A percentile compares a stretch with the other conserved stretches of the same genome.
Evolutionary conservation across 768 basidiomycete genomes (phyloP).

Genomic region (Sarcodon sp.): DNA sequence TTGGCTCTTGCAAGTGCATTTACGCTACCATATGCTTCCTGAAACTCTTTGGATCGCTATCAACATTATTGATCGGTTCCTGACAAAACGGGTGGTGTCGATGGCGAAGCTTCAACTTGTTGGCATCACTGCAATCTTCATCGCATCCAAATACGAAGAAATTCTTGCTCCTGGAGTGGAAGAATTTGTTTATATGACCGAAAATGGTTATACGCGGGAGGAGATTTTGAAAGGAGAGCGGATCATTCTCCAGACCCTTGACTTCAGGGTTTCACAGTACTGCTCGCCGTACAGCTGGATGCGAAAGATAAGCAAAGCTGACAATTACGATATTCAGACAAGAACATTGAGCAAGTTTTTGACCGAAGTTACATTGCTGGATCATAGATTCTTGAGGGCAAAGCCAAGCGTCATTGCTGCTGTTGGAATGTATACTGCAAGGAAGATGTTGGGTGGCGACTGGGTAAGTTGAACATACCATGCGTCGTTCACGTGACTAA

Average conservation of each 20-base stretch:
- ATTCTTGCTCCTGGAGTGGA: constrained; percentile 94
- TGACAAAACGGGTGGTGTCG: constrained; percentile 59
- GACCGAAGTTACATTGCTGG: constrained; percentile 90
- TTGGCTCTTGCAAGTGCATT: constrained; percentile 96
- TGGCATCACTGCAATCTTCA: constrained; percentile 97
- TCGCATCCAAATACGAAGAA: constrained; percentile 98
- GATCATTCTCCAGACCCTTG: constrained; percentile 89
- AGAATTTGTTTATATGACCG: constrained; percentile 98
- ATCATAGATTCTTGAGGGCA: constrained; percentile 83
- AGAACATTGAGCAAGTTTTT: constrained; percentile 95
- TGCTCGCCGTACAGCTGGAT: constrained; percentile 99
- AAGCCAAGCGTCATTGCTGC: constrained; percentile 93
- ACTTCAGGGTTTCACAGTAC: constrained; percentile 93
- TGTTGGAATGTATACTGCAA: constrained; percentile 93
- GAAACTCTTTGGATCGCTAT: constrained; percentile 99
- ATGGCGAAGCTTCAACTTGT: constrained; percentile 87
- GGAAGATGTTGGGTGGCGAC: constrained; percentile 86
- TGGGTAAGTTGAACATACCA: constrained; percentile 62
- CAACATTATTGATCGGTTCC: constrained; percentile 81
- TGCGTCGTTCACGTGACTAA: constrained; percentile 20
- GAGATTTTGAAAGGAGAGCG: constrained; percentile 98
- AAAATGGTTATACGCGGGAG: constrained; percentile 86
- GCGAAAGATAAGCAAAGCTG: constrained; percentile 95
- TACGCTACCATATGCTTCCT: constrained; percentile 97
- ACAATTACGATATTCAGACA: constrained; percentile 97